Conservation (phyloP, 2,329 filamentous ascomycete genomes). For the Sarocladiaceae sp. region DNA sequence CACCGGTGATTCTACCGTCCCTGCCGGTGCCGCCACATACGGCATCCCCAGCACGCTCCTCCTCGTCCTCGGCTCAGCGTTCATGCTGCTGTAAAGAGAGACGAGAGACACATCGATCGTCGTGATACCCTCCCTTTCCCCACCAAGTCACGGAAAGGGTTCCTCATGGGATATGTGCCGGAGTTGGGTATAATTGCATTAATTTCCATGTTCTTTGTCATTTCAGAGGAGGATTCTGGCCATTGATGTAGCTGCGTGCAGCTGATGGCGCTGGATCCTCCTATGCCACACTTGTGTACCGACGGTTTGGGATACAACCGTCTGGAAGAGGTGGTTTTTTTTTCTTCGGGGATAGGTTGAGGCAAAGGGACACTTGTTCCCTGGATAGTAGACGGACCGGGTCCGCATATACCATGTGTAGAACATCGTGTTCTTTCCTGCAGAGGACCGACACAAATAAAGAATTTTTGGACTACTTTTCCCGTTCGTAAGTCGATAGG, state of each 20-base stretch:
- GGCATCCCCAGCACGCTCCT: conserved; percentile 36
- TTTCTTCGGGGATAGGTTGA: background rate
- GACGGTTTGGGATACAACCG: background rate
- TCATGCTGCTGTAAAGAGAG: conserved; percentile 32
- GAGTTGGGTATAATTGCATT: conserved; percentile 10
- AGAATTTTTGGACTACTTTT: conserved; percentile 7
- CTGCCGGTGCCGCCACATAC: conserved; percentile 15
- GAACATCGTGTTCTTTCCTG: conserved; percentile 4
- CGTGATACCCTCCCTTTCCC: conserved; percentile 5
- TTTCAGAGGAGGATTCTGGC: background rate
- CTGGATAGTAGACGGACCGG: conserved; percentile 6
- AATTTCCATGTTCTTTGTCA: conserved; percentile 9
- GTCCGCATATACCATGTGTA: conserved; percentile 9
- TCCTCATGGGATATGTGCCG: conserved; percentile 3
- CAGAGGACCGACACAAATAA: conserved; percentile 7
- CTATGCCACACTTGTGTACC: background rate
- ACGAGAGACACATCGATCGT: conserved; percentile 5
- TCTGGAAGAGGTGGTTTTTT: background rate
- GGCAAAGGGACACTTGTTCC: background rate
- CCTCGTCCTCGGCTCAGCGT: conserved; percentile 33
- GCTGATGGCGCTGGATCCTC: background rate
- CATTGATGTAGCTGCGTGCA: background rate
- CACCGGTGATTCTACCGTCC: conserved; percentile 5
- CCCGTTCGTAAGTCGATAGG: too few species aligned
- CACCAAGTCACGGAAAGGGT: conserved; percentile 3